Evolutionary conservation across 306 rosid genomes (phyloP).

Genomic region (Sindora glabra): DNA sequence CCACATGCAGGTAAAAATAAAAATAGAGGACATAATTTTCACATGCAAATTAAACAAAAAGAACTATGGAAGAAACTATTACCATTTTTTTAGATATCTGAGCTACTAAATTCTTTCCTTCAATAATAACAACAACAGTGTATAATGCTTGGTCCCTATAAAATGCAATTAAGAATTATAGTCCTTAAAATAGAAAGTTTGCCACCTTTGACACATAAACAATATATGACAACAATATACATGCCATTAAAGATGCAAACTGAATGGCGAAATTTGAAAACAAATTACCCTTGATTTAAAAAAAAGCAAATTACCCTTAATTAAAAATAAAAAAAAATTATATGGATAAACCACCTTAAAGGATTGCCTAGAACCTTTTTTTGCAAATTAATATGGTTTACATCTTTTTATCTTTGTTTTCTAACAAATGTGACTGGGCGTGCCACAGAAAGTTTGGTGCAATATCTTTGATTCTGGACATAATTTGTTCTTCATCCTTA

Average conservation of each 20-base stretch:
- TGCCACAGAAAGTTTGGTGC: slow-evolving; percentile 79
- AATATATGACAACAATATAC: no score
- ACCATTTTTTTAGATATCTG: slow-evolving; percentile 88
- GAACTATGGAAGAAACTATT: slow-evolving; percentile 14
- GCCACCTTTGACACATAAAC: no score
- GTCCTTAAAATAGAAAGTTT: no score
- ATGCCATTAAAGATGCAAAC: no score
- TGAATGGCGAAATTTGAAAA: no score
- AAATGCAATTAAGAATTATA: slow-evolving; percentile 2
- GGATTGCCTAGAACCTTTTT: slow-evolving; percentile 86
- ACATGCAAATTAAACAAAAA: background rate
- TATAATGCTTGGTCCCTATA: slow-evolving; percentile 84
- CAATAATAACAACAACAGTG: slow-evolving; percentile 80
- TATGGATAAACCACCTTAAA: slow-evolving; percentile 15
- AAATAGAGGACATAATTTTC: background rate
- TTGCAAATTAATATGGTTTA: slow-evolving; percentile 69
- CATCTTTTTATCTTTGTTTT: slow-evolving; percentile 56
- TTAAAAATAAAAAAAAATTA: background rate
- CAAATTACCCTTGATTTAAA: no score
- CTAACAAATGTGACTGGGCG: slow-evolving; percentile 46
- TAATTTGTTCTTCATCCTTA: slow-evolving; percentile 51
- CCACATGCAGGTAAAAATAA: background rate
- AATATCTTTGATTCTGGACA: slow-evolving; percentile 50
- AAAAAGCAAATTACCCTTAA: slow-evolving; percentile 18
- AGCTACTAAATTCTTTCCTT: slow-evolving; percentile 93